Conservation (phyloP, 495 filamentous ascomycete species). For the Mycothermus thermophilus region DNA sequence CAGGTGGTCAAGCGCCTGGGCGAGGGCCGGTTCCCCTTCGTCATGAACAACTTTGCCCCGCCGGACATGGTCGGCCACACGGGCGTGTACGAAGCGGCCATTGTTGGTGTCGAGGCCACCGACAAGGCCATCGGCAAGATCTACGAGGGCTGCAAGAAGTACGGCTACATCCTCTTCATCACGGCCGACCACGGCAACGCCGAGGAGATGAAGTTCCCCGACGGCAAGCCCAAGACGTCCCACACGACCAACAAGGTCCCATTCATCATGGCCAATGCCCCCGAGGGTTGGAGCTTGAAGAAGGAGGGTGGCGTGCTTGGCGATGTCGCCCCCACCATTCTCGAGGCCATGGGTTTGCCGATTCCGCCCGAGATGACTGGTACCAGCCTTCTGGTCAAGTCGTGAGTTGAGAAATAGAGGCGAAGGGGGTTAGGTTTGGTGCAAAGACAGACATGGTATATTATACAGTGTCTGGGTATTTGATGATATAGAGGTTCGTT, state of each 20-base stretch:
- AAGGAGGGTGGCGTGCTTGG: conserved; percentile 74
- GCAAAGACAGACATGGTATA: no score
- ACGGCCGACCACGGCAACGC: conserved; percentile 96
- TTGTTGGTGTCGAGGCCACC: conserved; percentile 69
- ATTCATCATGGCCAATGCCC: conserved; percentile 95
- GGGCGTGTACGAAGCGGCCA: conserved; percentile 92
- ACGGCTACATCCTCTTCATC: conserved; percentile 83
- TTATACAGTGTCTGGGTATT: no score
- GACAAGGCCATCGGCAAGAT: conserved; percentile 88
- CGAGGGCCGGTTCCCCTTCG: conserved; percentile 73
- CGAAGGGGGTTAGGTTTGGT: not conserved
- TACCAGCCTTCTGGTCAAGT: conserved; percentile 64
- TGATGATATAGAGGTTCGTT: no score
- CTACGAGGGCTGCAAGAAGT: conserved; percentile 82
- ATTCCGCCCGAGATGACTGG: conserved; percentile 90
- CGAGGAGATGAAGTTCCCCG: conserved; percentile 95
- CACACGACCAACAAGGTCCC: conserved; percentile 97
- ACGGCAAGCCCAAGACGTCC: conserved; percentile 91
- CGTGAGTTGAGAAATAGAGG: no score
- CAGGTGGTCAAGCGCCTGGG: conserved; percentile 72
- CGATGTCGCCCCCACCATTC: conserved; percentile 86
- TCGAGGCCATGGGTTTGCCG: conserved; percentile 78
- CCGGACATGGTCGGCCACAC: conserved; percentile 99
- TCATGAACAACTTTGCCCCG: conserved; percentile 99
- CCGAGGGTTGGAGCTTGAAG: conserved; percentile 75